phyloP scores from a whole-genome alignment of 371 early-diverging fungal genomes.

The Mucor racemosus region DNA sequence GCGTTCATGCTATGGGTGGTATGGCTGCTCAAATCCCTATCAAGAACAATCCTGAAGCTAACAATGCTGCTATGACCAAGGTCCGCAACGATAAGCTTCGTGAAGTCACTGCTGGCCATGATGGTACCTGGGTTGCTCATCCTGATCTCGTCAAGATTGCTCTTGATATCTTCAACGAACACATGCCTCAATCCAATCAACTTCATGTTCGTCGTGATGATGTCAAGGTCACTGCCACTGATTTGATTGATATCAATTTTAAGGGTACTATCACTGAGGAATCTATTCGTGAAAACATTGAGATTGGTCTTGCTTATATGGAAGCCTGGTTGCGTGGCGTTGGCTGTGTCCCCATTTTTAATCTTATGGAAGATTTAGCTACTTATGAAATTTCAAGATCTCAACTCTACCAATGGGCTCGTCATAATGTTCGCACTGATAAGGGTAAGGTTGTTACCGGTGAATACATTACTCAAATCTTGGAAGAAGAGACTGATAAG shows the following conservation, averaged over 20 bases:
- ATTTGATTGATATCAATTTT: constrained; percentile 86
- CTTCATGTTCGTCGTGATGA: constrained; percentile 90
- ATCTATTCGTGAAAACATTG: constrained; percentile 91
- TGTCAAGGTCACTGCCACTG: constrained; percentile 80
- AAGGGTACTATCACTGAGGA: constrained; percentile 84
- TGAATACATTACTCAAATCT: constrained; percentile 63
- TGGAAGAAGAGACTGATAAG: constrained; percentile 81
- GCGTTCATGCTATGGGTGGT: constrained; percentile 98
- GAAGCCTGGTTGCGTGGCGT: constrained; percentile 95
- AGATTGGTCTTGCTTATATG: constrained; percentile 92
- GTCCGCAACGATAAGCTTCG: constrained; percentile 93
- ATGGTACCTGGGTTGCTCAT: constrained; percentile 98
- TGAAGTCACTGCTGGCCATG: constrained; percentile 94
- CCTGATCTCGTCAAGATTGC: constrained; percentile 93
- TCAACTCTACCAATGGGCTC: constrained; percentile 97
- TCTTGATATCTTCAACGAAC: constrained; percentile 84
- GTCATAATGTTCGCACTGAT: constrained; percentile 79
- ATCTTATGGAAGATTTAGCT: constrained; percentile 61
- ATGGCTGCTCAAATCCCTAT: constrained; percentile 99
- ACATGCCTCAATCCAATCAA: constrained; percentile 97
- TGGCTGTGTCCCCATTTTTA: constrained; percentile 96
- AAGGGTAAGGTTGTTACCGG: constrained; percentile 83
- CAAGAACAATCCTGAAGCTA: constrained; percentile 87
- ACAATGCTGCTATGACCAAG: constrained; percentile 91
- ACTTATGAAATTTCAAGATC: constrained; percentile 97